Conservation (phyloP, 176 grass and related monocot species). For the Thalia dealbata region DNA sequence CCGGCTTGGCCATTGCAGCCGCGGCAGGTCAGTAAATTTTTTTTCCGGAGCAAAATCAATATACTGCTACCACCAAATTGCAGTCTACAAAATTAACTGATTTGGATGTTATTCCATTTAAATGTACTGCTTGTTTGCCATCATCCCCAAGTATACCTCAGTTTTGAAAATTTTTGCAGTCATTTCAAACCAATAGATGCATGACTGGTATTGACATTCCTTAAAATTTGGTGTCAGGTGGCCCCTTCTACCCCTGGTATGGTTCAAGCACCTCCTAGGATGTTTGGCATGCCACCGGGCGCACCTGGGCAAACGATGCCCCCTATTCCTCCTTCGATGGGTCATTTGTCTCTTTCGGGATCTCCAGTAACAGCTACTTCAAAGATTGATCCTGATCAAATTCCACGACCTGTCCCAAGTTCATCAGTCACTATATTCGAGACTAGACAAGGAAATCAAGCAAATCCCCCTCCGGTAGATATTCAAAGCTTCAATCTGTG, state of each 20-base stretch:
- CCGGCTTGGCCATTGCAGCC: constrained; percentile 24
- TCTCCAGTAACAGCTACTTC: constrained; percentile 49
- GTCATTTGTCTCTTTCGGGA: constrained; percentile 59
- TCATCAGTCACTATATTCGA: constrained; percentile 49
- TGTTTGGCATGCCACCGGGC: constrained; percentile 29
- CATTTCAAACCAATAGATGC: not conserved
- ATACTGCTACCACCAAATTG: not conserved
- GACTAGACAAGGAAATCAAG: constrained; percentile 66
- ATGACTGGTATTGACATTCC: not conserved
- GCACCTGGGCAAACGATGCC: constrained; percentile 28
- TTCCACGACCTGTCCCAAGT: constrained; percentile 59
- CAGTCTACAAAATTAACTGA: no score
- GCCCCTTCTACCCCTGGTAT: constrained; percentile 16
- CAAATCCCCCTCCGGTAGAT: constrained; percentile 67
- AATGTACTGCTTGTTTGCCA: not conserved
- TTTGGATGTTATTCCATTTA: not conserved
- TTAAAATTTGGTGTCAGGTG: constrained; percentile 4
- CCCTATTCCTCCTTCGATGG: constrained; percentile 31
- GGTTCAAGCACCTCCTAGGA: constrained; percentile 35
- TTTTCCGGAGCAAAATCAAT: not conserved
- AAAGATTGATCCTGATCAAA: constrained; percentile 85
- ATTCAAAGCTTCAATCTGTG: not conserved
- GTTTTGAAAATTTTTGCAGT: not conserved
- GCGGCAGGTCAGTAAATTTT: constrained; percentile 4
- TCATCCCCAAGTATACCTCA: not conserved